Conservation (phyloP, 73 alveolate species). For the Uronychia setigera region DNA sequence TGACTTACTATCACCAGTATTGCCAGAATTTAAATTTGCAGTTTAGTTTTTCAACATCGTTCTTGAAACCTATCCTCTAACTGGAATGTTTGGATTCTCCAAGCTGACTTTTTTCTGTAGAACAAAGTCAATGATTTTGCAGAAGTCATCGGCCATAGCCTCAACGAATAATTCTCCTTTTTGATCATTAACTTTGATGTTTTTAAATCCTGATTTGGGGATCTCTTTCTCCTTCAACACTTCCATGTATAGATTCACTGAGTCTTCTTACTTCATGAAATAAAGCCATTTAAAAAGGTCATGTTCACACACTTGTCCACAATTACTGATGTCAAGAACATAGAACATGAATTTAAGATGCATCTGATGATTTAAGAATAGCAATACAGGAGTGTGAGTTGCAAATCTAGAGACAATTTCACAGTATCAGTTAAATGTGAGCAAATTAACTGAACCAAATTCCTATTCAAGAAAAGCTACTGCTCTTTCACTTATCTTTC, state of each 20-base stretch:
- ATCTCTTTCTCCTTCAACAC: neutral
- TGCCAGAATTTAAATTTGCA: neutral
- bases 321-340: neutral
- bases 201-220: neutral
- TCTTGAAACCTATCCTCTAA: neutral
- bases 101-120: neutral
- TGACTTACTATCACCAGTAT: too few species aligned
- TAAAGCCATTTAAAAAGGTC: neutral
- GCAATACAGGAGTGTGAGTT: neutral
- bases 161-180: neutral
- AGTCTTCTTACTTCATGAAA: neutral
- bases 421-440: neutral
- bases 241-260: neutral
- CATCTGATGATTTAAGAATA: neutral
- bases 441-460: neutral
- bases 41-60: neutral
- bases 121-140: neutral
- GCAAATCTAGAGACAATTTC: neutral
- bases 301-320: conserved; percentile 9
- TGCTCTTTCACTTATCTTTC: neutral
- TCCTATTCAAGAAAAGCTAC: neutral
- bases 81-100: too few species aligned
- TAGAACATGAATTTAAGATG: conserved; percentile 1
- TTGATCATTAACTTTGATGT: neutral
- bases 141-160: neutral